Evolutionary conservation across 2,329 filamentous ascomycete genomes (phyloP).

Genomic region (Ophiostoma angusticollis): DNA sequence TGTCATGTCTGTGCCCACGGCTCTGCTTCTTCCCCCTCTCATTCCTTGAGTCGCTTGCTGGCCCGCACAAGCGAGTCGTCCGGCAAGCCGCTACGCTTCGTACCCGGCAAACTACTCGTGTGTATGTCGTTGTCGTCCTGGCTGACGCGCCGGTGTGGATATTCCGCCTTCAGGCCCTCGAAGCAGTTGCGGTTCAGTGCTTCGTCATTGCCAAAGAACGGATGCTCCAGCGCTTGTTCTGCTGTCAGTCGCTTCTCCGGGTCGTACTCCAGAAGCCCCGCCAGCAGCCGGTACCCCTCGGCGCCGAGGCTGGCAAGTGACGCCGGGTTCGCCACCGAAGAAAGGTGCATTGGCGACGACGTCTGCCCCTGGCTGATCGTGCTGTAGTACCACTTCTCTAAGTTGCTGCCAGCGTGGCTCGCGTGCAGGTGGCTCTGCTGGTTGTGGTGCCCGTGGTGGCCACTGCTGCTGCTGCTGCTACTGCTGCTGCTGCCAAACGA

Average conservation of each 20-base stretch:
- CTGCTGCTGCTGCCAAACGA: slow-evolving; percentile 21
- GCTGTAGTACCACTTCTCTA: slow-evolving; percentile 72
- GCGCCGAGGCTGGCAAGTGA: slow-evolving; percentile 49
- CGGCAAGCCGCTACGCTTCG: slow-evolving; percentile 73
- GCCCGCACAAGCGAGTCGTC: slow-evolving; percentile 63
- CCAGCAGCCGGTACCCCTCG: slow-evolving; percentile 72
- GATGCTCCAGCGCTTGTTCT: slow-evolving; percentile 74
- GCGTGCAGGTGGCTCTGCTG: neutral
- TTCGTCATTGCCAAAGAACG: slow-evolving; percentile 70
- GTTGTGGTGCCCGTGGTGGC: slow-evolving; percentile 25
- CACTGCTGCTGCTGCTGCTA: slow-evolving; percentile 23
- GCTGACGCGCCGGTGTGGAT: slow-evolving; percentile 79
- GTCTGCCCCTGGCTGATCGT: slow-evolving; percentile 48
- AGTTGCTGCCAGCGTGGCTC: slow-evolving; percentile 27
- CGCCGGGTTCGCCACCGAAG: slow-evolving; percentile 23
- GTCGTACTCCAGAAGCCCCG: slow-evolving; percentile 81
- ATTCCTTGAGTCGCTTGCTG: slow-evolving; percentile 49
- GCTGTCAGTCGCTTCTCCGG: slow-evolving; percentile 80
- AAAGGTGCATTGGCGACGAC: slow-evolving; percentile 30
- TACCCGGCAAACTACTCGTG: slow-evolving; percentile 78
- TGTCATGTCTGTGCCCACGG: too few species aligned
- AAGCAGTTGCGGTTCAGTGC: slow-evolving; percentile 76
- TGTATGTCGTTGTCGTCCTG: slow-evolving; percentile 93
- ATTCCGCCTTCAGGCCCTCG: slow-evolving; percentile 75
- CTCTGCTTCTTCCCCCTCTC: too few species aligned